Evolutionary conservation across 2,329 filamentous ascomycete genomes (phyloP), one percentile per base, ranked within the genome.

Genomic region (Phialemoniopsis sp.): DNA sequence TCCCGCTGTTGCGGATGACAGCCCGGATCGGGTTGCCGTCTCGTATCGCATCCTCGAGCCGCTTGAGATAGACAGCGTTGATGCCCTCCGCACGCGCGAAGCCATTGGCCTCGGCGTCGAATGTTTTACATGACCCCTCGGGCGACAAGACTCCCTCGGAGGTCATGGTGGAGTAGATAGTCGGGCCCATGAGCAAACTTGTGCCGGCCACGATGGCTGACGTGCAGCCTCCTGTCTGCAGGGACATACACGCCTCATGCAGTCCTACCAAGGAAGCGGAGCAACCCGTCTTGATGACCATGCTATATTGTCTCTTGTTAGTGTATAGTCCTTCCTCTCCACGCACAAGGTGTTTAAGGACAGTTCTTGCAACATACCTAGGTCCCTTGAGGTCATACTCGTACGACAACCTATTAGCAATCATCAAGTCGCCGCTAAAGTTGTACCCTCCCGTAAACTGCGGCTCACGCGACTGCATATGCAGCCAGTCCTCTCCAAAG

Each of bases 11-110:
- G 9, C 55, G 51, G 21, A 66, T 52, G 7, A 62, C 40, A 8
- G 50, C 51, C 9, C 51, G 48, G 16, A 60, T 53, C 0, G 53
- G 55, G 45, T 72, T 64, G 12, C 60, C 59, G 34, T 66, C 66
- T 5, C 47, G 46, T 3, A 71, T 36, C 3, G 68, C 68, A 36
- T 62, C 55, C 12, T 55, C 50, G 1, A 71, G 49, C 1, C 49
- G 55, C 51, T 72, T 72, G 3, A 73, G 37, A 5, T 68, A 37
- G 13, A 73, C 30, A 13, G 60, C 51, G 1, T 48, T 59, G n/a
- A 61, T 49, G 7, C 64, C 69, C 43, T 73, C 70, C 4, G 62
- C 68, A 5, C 67, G 57, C 1, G 55, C 64, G 42, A 71, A 73
- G 4, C 70, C 70, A 39, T 64, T 53, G 7, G 62, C 68, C 8